Conservation (phyloP, 805 yeast genomes). For the Hanseniaspora hatyaiensis region DNA sequence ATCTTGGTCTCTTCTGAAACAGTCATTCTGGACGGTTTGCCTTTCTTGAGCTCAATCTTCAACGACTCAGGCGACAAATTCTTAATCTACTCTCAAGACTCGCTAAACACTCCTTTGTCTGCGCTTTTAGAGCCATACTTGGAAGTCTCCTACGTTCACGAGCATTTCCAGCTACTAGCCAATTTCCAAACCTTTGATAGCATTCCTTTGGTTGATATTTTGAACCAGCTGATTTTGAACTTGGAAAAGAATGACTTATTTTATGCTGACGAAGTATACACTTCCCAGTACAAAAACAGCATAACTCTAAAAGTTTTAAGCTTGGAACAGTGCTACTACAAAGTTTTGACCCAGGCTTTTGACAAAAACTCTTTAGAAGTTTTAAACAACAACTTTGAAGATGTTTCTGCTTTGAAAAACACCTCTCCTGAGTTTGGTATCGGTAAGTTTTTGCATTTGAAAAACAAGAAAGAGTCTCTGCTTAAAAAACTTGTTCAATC, state of each 20-base stretch:
- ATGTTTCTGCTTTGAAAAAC: slow-evolving; percentile 34
- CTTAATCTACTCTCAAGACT: slow-evolving; percentile 16
- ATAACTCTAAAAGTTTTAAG: slow-evolving; percentile 33
- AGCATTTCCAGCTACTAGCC: slow-evolving; percentile 50
- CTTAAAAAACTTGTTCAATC: neutral
- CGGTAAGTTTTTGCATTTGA: slow-evolving; percentile 55
- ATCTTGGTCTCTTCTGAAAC: slow-evolving; percentile 13
- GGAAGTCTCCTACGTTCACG: slow-evolving; percentile 55
- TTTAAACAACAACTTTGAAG: slow-evolving; percentile 43
- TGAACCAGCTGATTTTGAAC: slow-evolving; percentile 12
- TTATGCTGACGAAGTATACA: slow-evolving; percentile 14
- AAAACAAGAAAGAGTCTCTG: slow-evolving; percentile 36
- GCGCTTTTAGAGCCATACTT: slow-evolving; percentile 40
- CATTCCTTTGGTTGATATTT: slow-evolving; percentile 10
- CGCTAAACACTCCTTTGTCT: slow-evolving; percentile 34
- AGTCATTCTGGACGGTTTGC: slow-evolving; percentile 14
- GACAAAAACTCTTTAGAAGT: slow-evolving; percentile 40
- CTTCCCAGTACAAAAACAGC: slow-evolving; percentile 5
- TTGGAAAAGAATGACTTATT: slow-evolving; percentile 13
- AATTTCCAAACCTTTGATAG: slow-evolving; percentile 12
- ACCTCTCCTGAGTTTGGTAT: slow-evolving; percentile 77
- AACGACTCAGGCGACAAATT: slow-evolving; percentile 16
- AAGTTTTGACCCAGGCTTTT: slow-evolving; percentile 61
- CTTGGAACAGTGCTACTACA: slow-evolving; percentile 66
- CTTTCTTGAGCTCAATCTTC: slow-evolving; percentile 6